Conservation (phyloP, 768 basidiomycete species). For the Butyriboletus loyo region DNA sequence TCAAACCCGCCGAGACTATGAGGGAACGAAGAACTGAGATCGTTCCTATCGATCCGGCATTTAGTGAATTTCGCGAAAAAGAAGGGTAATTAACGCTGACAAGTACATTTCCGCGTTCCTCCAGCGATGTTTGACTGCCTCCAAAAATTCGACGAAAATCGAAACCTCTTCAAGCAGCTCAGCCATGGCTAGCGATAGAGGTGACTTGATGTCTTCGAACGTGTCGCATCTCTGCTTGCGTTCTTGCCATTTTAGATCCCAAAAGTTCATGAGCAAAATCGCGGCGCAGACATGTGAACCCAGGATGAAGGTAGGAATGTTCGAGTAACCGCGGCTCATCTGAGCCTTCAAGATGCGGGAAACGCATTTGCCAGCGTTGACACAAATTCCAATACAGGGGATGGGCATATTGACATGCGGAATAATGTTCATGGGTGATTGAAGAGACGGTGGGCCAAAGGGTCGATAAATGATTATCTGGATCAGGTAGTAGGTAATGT, state of each 20-base stretch:
- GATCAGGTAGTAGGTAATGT: constrained; percentile 55
- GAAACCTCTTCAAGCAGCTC: constrained; percentile 30
- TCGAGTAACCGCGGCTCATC: constrained; percentile 42
- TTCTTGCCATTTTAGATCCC: constrained; percentile 53
- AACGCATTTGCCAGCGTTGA: constrained; percentile 58
- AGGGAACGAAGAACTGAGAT: constrained; percentile 29
- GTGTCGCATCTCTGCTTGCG: constrained; percentile 26
- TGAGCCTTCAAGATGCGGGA: constrained; percentile 57
- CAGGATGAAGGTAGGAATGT: constrained; percentile 42
- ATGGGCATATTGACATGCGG: constrained; percentile 35
- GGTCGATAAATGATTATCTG: constrained; percentile 71
- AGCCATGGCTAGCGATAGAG: constrained; percentile 27
- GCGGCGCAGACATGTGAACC: constrained; percentile 50
- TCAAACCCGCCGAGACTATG: constrained; percentile 23
- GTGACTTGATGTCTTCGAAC: constrained; percentile 31
- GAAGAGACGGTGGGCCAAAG: constrained; percentile 49
- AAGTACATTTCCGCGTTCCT: constrained; percentile 33
- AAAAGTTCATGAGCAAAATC: constrained; percentile 53
- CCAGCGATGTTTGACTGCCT: constrained; percentile 29
- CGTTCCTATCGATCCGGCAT: constrained; percentile 21
- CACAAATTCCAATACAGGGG: constrained; percentile 57
- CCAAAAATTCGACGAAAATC: constrained; percentile 29
- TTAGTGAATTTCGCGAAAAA: constrained; percentile 32
- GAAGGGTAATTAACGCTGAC: constrained; percentile 27
- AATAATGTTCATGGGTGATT: constrained; percentile 19